phyloP scores from a whole-genome alignment of 306 rosid genomes.

The Castanea sativa region DNA sequence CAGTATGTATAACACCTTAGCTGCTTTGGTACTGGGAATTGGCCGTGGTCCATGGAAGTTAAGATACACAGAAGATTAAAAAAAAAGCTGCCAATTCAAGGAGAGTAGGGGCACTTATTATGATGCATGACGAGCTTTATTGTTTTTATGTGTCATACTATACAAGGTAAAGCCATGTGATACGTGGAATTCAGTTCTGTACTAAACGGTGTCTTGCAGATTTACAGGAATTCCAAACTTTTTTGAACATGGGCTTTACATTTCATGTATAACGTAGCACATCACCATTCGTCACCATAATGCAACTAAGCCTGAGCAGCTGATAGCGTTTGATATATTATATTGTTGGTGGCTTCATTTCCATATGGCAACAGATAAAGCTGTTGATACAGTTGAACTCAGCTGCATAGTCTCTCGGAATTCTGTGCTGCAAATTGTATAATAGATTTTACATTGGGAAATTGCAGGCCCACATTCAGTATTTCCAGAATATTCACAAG shows the following conservation, averaged over 20 bases:
- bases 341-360: neutral
- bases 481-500: conserved; percentile 11
- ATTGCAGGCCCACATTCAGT: neutral
- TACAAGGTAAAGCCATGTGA: too few species aligned
- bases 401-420: neutral
- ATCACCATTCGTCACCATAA: neutral
- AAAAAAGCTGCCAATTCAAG: neutral
- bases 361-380: neutral
- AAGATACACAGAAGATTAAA: neutral
- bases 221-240: neutral
- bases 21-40: neutral
- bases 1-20: neutral
- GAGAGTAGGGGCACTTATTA: neutral
- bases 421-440: neutral
- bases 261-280: neutral
- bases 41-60: neutral
- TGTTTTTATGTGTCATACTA: neutral
- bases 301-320: neutral
- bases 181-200: neutral
- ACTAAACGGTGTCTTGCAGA: neutral
- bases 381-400: neutral
- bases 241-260: neutral
- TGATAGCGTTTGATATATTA: neutral
- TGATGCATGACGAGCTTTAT: neutral
- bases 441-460: neutral